These are phyloP conservation scores for Alternaria dauci DNA, from an alignment of 2,329 filamentous ascomycete genomes.

Conservation along the genomic window DNA sequence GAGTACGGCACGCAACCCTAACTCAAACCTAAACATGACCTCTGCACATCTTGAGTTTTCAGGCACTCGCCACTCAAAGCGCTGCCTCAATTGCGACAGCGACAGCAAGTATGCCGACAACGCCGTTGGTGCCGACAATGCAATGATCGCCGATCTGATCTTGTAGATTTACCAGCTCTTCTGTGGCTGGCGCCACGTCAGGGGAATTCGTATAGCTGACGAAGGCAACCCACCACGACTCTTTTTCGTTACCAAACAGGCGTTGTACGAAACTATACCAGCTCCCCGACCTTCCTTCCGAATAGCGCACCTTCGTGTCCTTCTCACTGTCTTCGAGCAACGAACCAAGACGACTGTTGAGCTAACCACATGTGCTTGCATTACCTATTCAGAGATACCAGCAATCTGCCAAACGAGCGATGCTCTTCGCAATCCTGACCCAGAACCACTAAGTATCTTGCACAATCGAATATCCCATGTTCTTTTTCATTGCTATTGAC, in stretches of 20 bases:
- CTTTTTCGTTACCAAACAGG: not conserved
- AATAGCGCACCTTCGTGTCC: not conserved
- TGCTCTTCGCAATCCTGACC: not conserved
- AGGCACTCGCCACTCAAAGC: not conserved
- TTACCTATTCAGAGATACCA: not conserved
- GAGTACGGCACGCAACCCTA: not conserved
- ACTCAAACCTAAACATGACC: not conserved
- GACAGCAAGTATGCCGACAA: not conserved
- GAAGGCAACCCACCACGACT: not conserved
- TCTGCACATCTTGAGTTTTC: not conserved
- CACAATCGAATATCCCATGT: not conserved
- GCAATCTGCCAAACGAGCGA: not conserved
- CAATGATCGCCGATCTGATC: not conserved
- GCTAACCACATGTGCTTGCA: not conserved
- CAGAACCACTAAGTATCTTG: not conserved
- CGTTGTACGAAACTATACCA: not conserved
- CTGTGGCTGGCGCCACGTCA: not conserved
- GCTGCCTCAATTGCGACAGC: not conserved
- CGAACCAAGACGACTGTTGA: not conserved
- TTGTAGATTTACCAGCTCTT: not conserved
- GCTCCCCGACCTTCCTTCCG: not conserved
- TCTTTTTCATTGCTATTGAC: not conserved
- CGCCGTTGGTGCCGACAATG: not conserved
- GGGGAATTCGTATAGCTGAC: not conserved
- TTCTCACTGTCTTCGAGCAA: not conserved